Percentiles rank a stretch among this genome's conserved stretches.
Evolutionary conservation across 2,329 filamentous ascomycete species (phyloP).

Genomic region (Fusarium sp.): DNA sequence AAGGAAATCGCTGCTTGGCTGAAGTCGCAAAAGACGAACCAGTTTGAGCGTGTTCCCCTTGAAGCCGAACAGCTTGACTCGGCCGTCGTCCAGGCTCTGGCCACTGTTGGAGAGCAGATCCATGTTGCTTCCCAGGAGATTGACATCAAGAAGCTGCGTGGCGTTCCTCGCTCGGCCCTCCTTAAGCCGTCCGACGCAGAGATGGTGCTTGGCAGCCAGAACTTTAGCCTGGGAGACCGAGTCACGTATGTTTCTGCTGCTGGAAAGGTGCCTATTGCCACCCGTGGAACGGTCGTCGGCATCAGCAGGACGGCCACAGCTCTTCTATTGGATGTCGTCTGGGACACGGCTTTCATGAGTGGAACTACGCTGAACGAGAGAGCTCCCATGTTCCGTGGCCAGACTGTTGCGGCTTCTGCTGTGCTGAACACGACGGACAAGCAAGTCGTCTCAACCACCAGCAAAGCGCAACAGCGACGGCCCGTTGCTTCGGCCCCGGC

Average conservation of each 20-base stretch:
- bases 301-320: conserved; percentile 89
- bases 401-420: conserved; percentile 87
- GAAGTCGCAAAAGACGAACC: conserved; percentile 90
- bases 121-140: conserved; percentile 63
- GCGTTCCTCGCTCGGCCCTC: conserved; percentile 86
- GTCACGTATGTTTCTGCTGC: conserved; percentile 93
- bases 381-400: conserved; percentile 92
- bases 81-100: conserved; percentile 84
- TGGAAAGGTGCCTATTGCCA: conserved; percentile 93
- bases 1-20: conserved; percentile 96
- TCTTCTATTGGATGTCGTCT: conserved; percentile 89
- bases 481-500: conserved; percentile 60
- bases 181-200: conserved; percentile 97
- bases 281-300: conserved; percentile 92
- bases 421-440: conserved; percentile 88
- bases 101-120: conserved; percentile 76
- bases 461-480: conserved; percentile 61
- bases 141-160: conserved; percentile 77
- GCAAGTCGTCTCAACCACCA: conserved; percentile 80
- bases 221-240: conserved; percentile 86
- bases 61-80: conserved; percentile 98
- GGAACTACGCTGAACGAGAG: conserved; percentile 91
- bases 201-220: conserved; percentile 87
- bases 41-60: conserved; percentile 93
- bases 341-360: conserved; percentile 96